Base-by-base conservation (phyloP, 1,284 basidiomycete species). In the Leccinum angustisporum region DNA sequence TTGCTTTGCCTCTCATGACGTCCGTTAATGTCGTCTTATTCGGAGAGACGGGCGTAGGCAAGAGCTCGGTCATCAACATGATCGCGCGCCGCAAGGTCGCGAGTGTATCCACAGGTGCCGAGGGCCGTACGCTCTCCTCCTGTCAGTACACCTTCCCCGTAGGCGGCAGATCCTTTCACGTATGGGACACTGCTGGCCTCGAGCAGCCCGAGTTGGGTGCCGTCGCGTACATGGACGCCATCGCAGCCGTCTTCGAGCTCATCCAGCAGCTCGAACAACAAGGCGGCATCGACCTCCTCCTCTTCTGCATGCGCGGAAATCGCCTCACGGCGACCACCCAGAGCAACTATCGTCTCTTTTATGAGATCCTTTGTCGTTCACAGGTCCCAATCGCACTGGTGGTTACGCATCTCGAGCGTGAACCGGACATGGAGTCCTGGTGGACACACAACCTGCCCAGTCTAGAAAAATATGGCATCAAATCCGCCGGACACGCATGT, bases 111-210 rank as follows among this genome's bases (percentile, higher is more conserved):
- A 46, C 62, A 10, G 64, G 69, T 5, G 64, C 60, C 14, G 30
- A 59, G 1, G 65, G 61, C 3, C 59, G 64, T 16, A 72, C 72
- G 0, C 5, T 73, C 6, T 56, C 61, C 62, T 78, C 56, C 61
- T 74, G 43, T 69, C 77, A 58, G 31, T 60, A 71, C 56, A 57
- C 21, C 21, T 68, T 72, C 46, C 27, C 58, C 2, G 60, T 64
- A 33, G 56, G 21, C 4, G 65, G 62, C n/a, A 68, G 62, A 10
- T 11, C 55, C 4, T 66, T 71, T 48, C 58, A 71, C 6, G 54
- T 73, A n/a, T 73, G 63, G 70, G 79, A 79, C 58, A 79, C 78
- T 18, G 70, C 70, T 0, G 79, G 80, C 10, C 70, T 80, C 13
- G 68, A 77, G 56, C 74, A 79, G 50, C 72, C 76, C 13, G 60